A percentile compares a stretch with the other conserved stretches of the same genome.
These are phyloP conservation scores for Ophiostoma triangulosporum DNA, from an alignment of 2,329 filamentous ascomycete species.

Conservation along the genomic window DNA sequence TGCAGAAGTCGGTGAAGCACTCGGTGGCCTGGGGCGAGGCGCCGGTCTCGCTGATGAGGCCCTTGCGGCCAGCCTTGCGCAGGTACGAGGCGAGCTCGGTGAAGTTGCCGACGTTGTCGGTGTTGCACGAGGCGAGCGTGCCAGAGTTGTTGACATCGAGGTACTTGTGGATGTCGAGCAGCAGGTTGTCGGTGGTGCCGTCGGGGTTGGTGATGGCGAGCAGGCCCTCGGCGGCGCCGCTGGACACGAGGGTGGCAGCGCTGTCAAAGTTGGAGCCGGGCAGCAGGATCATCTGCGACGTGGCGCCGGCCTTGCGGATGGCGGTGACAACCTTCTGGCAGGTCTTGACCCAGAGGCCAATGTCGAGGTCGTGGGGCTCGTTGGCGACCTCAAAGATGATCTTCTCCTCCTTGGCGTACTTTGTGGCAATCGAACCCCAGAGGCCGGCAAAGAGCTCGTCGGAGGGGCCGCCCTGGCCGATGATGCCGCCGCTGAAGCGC, in stretches of 20 bases:
- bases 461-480: conserved; percentile 51
- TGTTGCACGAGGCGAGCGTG: conserved; percentile 36
- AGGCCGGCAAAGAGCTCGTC: conserved; percentile 47
- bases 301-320: conserved; percentile 50
- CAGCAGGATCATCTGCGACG: conserved; percentile 47
- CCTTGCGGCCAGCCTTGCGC: conserved; percentile 21
- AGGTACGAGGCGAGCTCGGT: conserved; percentile 23
- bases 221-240: conserved; percentile 37
- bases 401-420: conserved; percentile 40
- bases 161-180: conserved; percentile 49
- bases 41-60: conserved; percentile 24
- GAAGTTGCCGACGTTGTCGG: conserved; percentile 28
- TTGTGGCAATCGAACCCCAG: conserved; percentile 44
- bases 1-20: conserved; percentile 21
- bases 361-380: conserved; percentile 49
- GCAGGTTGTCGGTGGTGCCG: conserved; percentile 39
- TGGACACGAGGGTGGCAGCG: conserved; percentile 26
- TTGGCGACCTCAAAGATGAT: conserved; percentile 57
- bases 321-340: conserved; percentile 51
- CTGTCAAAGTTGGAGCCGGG: conserved; percentile 34
- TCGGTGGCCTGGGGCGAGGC: conserved; percentile 21
- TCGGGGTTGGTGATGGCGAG: conserved; percentile 44
- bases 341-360: conserved; percentile 43
- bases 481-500: conserved; percentile 46
- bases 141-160: conserved; percentile 45